Percentiles rank a stretch among this genome's conserved stretches.
phyloP scores from a whole-genome alignment of 352 stramenopile species.

The Globisporangium alternatum region DNA sequence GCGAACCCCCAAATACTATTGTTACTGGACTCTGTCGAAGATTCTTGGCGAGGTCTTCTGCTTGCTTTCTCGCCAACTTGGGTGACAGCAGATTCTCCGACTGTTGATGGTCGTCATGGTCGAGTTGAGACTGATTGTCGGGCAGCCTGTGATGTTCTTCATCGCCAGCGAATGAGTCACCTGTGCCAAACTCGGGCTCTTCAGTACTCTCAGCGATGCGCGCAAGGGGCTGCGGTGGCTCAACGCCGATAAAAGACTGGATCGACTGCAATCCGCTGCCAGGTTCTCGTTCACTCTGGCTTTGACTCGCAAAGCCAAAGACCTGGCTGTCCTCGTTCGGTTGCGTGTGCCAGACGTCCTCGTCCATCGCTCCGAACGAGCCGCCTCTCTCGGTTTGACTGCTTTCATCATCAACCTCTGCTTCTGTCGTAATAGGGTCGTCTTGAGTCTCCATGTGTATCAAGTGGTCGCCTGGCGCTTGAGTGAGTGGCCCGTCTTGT shows the following conservation, averaged over 20 bases:
- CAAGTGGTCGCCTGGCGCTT: not conserved
- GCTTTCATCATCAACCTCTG: not conserved
- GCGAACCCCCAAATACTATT: not conserved
- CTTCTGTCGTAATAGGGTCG: not conserved
- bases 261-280: not conserved
- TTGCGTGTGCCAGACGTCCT: conserved; percentile 14
- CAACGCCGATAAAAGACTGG: not conserved
- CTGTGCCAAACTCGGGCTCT: not conserved
- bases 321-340: conserved; percentile 10
- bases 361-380: conserved; percentile 4
- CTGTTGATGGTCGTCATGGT: not conserved
- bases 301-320: conserved; percentile 8
- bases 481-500: conserved; percentile 1
- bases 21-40: not conserved
- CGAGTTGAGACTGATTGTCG: not conserved
- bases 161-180: not conserved
- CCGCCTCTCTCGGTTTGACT: not conserved
- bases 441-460: not conserved
- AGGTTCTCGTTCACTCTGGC: not conserved
- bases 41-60: not conserved
- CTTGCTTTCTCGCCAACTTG: not conserved
- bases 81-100: conserved; percentile 9
- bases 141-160: not conserved
- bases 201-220: not conserved
- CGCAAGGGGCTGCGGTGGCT: not conserved